phyloP scores from a whole-genome alignment of 768 basidiomycete species.

The Hypholoma sublateritium region DNA sequence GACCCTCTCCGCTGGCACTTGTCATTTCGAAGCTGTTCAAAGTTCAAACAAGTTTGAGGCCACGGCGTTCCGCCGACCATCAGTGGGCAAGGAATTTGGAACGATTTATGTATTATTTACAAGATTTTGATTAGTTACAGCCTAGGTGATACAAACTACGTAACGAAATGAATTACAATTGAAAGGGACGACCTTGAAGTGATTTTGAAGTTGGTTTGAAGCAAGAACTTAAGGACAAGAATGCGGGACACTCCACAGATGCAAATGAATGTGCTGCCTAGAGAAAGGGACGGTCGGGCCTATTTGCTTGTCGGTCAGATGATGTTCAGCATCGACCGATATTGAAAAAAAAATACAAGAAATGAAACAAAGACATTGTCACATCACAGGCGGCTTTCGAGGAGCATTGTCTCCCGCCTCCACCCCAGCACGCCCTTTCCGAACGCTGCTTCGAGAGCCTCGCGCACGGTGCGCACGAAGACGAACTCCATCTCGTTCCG shows the following conservation, averaged over 20 bases:
- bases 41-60: no score
- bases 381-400: conserved; percentile 34
- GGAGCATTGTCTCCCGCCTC: conserved; percentile 46
- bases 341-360: no score
- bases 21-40: not conserved
- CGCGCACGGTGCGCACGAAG: conserved; percentile 76
- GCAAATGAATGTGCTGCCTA: no score
- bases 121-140: not conserved
- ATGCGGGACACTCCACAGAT: no score
- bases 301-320: no score
- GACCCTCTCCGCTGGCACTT: not conserved
- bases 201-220: not conserved
- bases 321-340: no score
- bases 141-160: not conserved
- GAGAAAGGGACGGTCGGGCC: no score
- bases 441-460: conserved; percentile 83
- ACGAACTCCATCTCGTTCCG: conserved; percentile 76
- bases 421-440: conserved; percentile 67
- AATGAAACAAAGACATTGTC: not conserved
- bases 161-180: not conserved
- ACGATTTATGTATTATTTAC: not conserved
- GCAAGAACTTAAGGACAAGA: not conserved
- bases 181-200: not conserved
- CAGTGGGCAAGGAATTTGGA: not conserved
- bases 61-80: not conserved